Percentiles rank a stretch among this genome's conserved stretches.
These are phyloP conservation scores for Hypoxylon crocopeplum DNA, from an alignment of 495 filamentous ascomycete genomes.

Conservation along the genomic window DNA sequence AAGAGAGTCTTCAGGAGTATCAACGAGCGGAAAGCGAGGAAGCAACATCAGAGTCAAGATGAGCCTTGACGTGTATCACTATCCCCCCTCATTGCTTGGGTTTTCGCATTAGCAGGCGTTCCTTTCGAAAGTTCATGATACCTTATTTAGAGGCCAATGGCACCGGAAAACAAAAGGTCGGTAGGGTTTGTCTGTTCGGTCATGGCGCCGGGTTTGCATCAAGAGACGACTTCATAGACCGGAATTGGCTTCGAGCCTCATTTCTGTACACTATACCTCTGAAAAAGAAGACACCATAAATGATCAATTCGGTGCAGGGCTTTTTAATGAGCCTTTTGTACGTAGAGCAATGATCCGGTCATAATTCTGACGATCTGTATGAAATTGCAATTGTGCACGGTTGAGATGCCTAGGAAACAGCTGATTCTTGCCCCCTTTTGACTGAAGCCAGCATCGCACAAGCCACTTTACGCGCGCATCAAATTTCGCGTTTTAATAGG, in stretches of 20 bases:
- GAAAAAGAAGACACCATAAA: not conserved
- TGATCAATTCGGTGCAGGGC: constrained; percentile 3
- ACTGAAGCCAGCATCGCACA: constrained; percentile 25
- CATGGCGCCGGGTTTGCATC: constrained; percentile 9
- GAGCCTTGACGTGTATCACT: constrained; percentile 21
- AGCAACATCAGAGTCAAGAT: constrained; percentile 12
- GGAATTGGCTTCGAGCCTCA: not conserved
- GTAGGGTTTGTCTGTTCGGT: constrained; percentile 1
- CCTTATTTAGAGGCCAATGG: constrained; percentile 26
- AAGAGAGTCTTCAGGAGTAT: constrained; percentile 84
- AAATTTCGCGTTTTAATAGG: constrained; percentile 16
- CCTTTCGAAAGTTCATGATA: constrained; percentile 22
- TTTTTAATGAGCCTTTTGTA: no score
- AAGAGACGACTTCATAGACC: constrained; percentile 25
- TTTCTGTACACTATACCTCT: not conserved
- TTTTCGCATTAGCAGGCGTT: constrained; percentile 37
- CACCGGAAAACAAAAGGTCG: constrained; percentile 19
- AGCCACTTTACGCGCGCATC: constrained; percentile 29
- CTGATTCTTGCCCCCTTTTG: no score
- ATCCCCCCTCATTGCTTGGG: constrained; percentile 21
- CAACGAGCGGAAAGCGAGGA: constrained; percentile 66
- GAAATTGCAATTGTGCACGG: no score
- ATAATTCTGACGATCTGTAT: constrained; percentile 13
- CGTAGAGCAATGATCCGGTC: constrained; percentile 12
- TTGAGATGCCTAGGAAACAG: no score